Base-by-base conservation (phyloP, 352 stramenopile species). In the Globisporangium sylvaticum region DNA sequence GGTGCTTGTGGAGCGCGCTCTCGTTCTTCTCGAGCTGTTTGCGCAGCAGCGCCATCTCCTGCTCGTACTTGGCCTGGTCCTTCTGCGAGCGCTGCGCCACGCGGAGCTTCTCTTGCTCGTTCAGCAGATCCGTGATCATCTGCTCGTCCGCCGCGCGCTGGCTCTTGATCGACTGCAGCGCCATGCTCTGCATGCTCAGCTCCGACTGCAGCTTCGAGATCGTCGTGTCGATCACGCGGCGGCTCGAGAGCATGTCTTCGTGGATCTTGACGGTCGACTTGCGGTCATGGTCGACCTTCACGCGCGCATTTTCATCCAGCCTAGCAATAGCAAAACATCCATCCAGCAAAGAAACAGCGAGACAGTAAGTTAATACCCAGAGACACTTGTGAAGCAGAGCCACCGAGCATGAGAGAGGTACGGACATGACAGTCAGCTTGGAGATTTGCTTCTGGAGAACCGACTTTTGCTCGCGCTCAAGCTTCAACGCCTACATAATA, bases 231-330 rank as follows among this genome's bases (percentile, higher is more conserved):
- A 95, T 93, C 62, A 94, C 69, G 55, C 87, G 85, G 37, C 87
- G 87, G 60, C 85, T 94, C 59, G 81, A 84, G 64, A 95, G 83
- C 84, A 95, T 91, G 64, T 95, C 85, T 67, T 94, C 87, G 46
- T 94, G 83, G 58, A 84, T 71, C 62, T 88, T 81, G 44, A 72
- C 75, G 24, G 78, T 86, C 31, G 63, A 76, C 64, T 88, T 74
- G 58, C 58, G 77, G 39, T 88, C 75, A 0, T 70, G 58, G 25
- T 75, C 65, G 0, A 69, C 37, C 58, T 83, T 81, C 50, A 58
- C 56, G 55, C 65, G 53, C 50, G 58, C 66, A 65, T 76, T 71
- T 39, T 84, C 79, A 20, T 91, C 78, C 60, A 93, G 63, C 75
- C 75, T 85, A 59, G 24, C 32, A n/a, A 14, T 15, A 22, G 29